Conservation (phyloP, 2,329 filamentous ascomycete genomes). For the Penicillium sp. region DNA sequence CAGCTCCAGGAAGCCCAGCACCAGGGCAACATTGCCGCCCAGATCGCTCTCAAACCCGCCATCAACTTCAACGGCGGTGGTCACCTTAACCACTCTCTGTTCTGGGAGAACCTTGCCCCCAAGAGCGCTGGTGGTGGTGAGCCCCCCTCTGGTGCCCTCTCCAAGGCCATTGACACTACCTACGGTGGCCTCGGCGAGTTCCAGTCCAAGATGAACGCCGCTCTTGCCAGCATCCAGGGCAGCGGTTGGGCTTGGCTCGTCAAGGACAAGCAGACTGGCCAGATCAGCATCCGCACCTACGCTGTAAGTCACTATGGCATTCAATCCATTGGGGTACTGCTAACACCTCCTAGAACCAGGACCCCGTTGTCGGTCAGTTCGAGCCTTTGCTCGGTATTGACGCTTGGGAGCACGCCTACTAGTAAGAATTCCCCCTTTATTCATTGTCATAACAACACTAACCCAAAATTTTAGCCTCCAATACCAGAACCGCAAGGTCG, state of each 20-base stretch:
- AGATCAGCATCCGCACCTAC: conserved; percentile 63
- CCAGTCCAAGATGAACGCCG: conserved; percentile 65
- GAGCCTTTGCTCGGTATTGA: conserved; percentile 84
- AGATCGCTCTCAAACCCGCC: conserved; percentile 60
- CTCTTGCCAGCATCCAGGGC: conserved; percentile 65
- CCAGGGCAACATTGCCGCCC: conserved; percentile 56
- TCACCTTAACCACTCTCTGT: conserved; percentile 64
- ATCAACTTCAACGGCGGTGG: conserved; percentile 68
- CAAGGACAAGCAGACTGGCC: conserved; percentile 62
- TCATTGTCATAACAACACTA: conserved; percentile 13
- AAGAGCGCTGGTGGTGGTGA: conserved; percentile 63
- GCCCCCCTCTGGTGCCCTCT: conserved; percentile 59
- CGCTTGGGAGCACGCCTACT: conserved; percentile 96
- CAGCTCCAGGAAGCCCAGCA: conserved; percentile 63
- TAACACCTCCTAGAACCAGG: conserved; percentile 65
- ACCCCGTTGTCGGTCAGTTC: conserved; percentile 81
- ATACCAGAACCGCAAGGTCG: conserved; percentile 95
- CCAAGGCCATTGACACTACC: conserved; percentile 59
- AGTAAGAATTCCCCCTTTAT: conserved; percentile 49
- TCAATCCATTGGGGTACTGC: background rate
- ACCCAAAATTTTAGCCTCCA: conserved; percentile 60
- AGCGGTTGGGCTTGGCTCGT: conserved; percentile 66
- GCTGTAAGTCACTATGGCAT: conserved; percentile 45
- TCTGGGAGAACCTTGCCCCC: conserved; percentile 69
- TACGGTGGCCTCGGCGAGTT: conserved; percentile 61